Base-by-base conservation (phyloP, 1,139 yeast genomes). In the Sugiyamaella japonica region DNA sequence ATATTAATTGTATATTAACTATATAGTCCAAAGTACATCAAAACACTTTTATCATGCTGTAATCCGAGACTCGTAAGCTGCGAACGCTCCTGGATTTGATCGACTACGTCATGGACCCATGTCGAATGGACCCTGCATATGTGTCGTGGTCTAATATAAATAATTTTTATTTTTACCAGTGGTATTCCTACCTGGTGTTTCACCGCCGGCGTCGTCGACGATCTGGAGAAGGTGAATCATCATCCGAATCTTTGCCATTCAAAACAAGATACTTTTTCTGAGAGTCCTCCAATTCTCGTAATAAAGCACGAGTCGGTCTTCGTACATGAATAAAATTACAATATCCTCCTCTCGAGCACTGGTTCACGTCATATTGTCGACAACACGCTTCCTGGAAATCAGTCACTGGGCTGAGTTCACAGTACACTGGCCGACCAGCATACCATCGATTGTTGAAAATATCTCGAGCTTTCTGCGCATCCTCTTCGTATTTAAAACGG, bases 321-420 rank as follows among this genome's bases (percentile, higher is more conserved):
- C 85, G 76, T 1, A 86, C 78, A 69, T 91, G 98, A 80, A 90
- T 86, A 69, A 88, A 89, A 70, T 91, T 91, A 70, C 98, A 91
- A 64, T 80, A 79, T 32, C 86, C 89, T 1, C 90, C 93, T 66
- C 98, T 78, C 28, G 77, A 79, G 69, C 98, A 91, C 31, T 73
- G 73, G 40, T 76, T 70, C 4, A 76, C 72, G 49, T 85, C 90
- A 65, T 85, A 84, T 54, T 87, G 89, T 36, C 81, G 73, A 66
- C 98, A 91, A 53, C 83, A 79, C 12, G 96, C 89, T 56, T 86
- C 95, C 44, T 77, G 74, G 62, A 89, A 82, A 65, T 80, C 83
- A 2, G 79, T 74, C 29, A 88, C 95, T 7, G 97, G 95, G 20
- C 90, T 81, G 44, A 89, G 74, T 63, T 89, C 95, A 65, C 91